phyloP scores from a whole-genome alignment of 2,329 filamentous ascomycete genomes.

The Nigrospora oryzae region DNA sequence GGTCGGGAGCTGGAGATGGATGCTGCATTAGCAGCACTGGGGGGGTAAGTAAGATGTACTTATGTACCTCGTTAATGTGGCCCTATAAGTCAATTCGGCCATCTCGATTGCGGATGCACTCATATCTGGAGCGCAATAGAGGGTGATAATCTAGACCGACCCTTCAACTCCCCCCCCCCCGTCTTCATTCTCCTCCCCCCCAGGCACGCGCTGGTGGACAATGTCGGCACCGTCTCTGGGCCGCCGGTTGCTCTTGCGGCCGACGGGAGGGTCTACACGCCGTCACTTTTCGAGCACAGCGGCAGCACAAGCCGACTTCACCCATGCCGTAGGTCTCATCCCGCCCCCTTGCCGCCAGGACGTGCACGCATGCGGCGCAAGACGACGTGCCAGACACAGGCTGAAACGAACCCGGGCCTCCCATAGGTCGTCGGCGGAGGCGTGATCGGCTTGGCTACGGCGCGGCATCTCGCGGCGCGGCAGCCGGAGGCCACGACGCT shows the following conservation, averaged over 20 bases:
- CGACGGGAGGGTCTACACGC: background rate
- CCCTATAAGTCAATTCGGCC: too few relatives aligned
- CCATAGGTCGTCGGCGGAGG: constrained; percentile 47
- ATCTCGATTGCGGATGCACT: too few relatives aligned
- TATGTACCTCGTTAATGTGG: too few relatives aligned
- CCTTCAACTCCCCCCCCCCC: too few relatives aligned
- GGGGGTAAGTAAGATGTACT: too few relatives aligned
- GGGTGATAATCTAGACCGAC: too few relatives aligned
- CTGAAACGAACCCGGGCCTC: background rate
- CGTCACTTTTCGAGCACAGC: constrained; percentile 19
- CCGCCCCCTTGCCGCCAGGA: background rate
- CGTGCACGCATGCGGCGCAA: background rate
- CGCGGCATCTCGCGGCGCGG: constrained; percentile 58
- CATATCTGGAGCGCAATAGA: too few relatives aligned
- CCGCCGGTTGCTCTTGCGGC: constrained; percentile 1
- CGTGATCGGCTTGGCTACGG: constrained; percentile 73
- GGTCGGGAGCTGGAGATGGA: too few relatives aligned
- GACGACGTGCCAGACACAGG: background rate
- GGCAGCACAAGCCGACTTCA: constrained; percentile 20
- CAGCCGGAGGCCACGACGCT: constrained; percentile 57
- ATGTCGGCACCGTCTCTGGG: constrained; percentile 3
- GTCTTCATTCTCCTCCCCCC: too few relatives aligned
- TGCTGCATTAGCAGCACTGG: too few relatives aligned
- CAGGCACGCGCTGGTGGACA: background rate
- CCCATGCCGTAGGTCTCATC: constrained; percentile 22